Base-by-base conservation (phyloP, 2,329 filamentous ascomycete genomes). In the Curvularia eragrostidis region DNA sequence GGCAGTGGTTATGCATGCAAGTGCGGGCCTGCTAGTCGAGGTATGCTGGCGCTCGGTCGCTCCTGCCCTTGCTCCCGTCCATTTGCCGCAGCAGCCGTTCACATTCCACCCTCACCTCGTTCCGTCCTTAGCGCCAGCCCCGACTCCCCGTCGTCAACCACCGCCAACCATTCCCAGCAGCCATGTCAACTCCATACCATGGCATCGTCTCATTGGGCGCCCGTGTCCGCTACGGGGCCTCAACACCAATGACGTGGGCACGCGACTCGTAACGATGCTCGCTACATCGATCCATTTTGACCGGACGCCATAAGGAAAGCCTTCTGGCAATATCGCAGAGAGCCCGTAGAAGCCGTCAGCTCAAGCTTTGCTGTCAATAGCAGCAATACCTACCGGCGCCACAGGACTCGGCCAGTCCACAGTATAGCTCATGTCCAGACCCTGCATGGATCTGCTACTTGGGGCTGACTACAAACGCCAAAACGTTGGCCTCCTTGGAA, bases 401-500 rank as follows among this genome's bases (percentile, higher is more conserved):
- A n/a, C 34, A 26, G 38, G 48, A 21, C 36, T 49, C 47, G 47
- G 47, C 21, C 32, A 48, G 23, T 39, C 34, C 18, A 43, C 39
- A 43, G 23, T 15, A 6, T 34, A 49, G 19, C 32, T 38, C 34
- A 39, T 15, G n/a, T 9, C 23, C 8, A 39, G 38, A 39, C 47
- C 47, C 34, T 39, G 47, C 34, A 38, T 24, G 21, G 7, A 32
- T 32, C 18, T 49, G 8, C 47, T 38, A 21, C n/a, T 48, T 49
- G 12, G 28, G 24, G n/a, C 49, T 62, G 44, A 74, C 67, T n/a
- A 54, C 56, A 19, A 19, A 66, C 70, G 52, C 73, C 66, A 71
- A 73, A 19, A 66, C 51, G 39, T 72, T 54, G 2, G 68, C 57
- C 62, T 47, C 61, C 2, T 73, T 68, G 24, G 76, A 64, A 48